Conservation (phyloP, 345 rosid genomes). For the Cochlearia excelsa region DNA sequence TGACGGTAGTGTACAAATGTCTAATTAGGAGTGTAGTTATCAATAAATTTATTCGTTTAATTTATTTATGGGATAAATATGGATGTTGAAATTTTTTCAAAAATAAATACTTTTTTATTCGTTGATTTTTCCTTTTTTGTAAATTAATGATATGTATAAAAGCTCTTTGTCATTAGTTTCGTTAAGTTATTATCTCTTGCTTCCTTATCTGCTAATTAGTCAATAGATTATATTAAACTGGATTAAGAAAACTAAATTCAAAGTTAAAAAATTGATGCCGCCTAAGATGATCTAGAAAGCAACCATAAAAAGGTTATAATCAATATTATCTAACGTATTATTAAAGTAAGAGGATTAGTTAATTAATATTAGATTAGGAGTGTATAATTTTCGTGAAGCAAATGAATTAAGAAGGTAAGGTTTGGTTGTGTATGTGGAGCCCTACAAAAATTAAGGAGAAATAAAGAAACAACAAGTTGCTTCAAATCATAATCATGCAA, state of each 20-base stretch:
- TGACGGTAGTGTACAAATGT: slow-evolving; percentile 33
- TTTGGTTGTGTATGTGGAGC: slow-evolving; percentile 36
- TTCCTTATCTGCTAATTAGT: background rate
- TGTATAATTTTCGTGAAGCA: slow-evolving; percentile 18
- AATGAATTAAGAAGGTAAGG: slow-evolving; percentile 19
- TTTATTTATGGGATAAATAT: background rate
- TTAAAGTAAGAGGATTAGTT: slow-evolving; percentile 1
- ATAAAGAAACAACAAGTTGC: slow-evolving; percentile 32
- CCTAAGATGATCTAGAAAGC: slow-evolving; percentile 26
- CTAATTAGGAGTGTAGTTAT: slow-evolving; percentile 25
- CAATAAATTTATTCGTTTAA: slow-evolving; percentile 30
- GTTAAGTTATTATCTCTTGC: background rate
- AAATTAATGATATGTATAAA: slow-evolving; percentile 1
- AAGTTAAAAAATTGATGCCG: background rate
- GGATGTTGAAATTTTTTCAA: slow-evolving; percentile 24
- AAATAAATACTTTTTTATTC: background rate
- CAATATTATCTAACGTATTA: slow-evolving; percentile 13
- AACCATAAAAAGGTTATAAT: slow-evolving; percentile 15
- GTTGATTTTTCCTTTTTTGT: slow-evolving; percentile 9
- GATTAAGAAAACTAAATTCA: no score
- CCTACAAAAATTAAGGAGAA: slow-evolving; percentile 16
- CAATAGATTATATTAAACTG: no score
- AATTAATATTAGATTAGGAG: slow-evolving; percentile 4
- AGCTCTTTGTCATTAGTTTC: background rate
- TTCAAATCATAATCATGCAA: slow-evolving; percentile 33